A percentile compares a stretch with the other conserved stretches of the same genome.
Conservation (phyloP, 2,329 filamentous ascomycete genomes). For the Neophaeococcomyces mojaviensis region DNA sequence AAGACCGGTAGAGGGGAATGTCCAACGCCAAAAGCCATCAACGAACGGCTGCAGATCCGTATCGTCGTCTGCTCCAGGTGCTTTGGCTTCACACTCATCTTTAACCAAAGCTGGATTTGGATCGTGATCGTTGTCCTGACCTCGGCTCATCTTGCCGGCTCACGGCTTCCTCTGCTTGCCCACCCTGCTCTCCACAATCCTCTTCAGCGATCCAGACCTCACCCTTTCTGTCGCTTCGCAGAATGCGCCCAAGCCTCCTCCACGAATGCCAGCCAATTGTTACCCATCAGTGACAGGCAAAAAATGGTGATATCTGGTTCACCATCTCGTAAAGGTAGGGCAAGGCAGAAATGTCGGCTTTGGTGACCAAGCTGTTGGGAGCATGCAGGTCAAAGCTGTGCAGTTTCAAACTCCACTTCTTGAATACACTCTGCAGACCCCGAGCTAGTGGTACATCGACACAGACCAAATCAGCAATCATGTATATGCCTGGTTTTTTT, state of each 20-base stretch:
- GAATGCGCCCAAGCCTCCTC: conserved; percentile 88
- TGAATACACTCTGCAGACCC: conserved; percentile 48
- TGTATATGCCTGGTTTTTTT: conserved; percentile 58
- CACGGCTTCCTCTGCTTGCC: conserved; percentile 49
- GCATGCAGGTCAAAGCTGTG: conserved; percentile 82
- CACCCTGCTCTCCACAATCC: conserved; percentile 60
- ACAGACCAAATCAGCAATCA: conserved; percentile 85
- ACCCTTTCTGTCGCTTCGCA: conserved; percentile 73
- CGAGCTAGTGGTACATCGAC: conserved; percentile 79
- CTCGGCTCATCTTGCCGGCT: conserved; percentile 28
- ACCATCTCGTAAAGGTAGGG: conserved; percentile 67
- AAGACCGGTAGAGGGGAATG: conserved; percentile 48
- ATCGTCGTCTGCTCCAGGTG: conserved; percentile 48
- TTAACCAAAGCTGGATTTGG: conserved; percentile 43
- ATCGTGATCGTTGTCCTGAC: conserved; percentile 42
- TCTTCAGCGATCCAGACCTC: conserved; percentile 94
- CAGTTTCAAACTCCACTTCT: conserved; percentile 64
- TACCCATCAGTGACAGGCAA: conserved; percentile 96
- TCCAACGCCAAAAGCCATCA: conserved; percentile 68
- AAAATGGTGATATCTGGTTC: conserved; percentile 84
- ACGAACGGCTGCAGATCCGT: conserved; percentile 86
- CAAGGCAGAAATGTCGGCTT: conserved; percentile 80
- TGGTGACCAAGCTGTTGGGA: conserved; percentile 67
- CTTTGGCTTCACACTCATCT: conserved; percentile 43
- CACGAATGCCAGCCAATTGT: conserved; percentile 94